Base-by-base conservation (phyloP, 202 grass and related monocot species). In the Panicum hallii region DNA sequence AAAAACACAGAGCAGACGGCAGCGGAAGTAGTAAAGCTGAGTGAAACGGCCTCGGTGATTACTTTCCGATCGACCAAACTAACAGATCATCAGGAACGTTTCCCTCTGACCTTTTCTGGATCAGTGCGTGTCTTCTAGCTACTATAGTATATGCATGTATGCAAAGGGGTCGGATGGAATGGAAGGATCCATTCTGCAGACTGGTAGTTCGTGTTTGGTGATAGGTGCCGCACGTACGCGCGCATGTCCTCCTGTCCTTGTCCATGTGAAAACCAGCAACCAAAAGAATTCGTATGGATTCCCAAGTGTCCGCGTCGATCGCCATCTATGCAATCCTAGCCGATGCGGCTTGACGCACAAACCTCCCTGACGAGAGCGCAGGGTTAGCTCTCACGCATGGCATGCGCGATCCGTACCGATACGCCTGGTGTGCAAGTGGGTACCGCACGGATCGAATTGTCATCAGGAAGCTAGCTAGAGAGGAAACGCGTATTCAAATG, bases 141-240 rank as follows among this genome's bases (percentile, higher is more conserved):
- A 41, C 26, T 26, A 4, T 34, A 34, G n/a, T n/a, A 56, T n/a
- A 9, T 41, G 11, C 3, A 45, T 38, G 19, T 15, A 20, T 17
- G 40, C 56, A 46, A 82, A 82, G 26, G 16, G 55, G 62, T 63
- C 55, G 54, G 13, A 63, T 63, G 47, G 65, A 78, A 72, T 71
- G 34, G 65, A 85, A 79, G 65, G 65, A 64, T 86, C 83, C 42
- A 64, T 16, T 46, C 7, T 14, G 79, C 19, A 10, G 38, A 58
- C 22, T 50, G 83, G 83, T 86, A 13, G 83, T 22, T 72, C 55
- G 67, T 63, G 75, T 86, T 79, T 72, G 75, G 75, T 86, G 75
- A 72, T 11, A 15, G 75, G 28, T 34, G 71, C 71, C 46, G 70
- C 47, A 36, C 48, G 71, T 70, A 56, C 7, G 36, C 28, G 42